Evolutionary conservation across 805 yeast species (phyloP).

Genomic region (Blastobotrys attinorum): DNA sequence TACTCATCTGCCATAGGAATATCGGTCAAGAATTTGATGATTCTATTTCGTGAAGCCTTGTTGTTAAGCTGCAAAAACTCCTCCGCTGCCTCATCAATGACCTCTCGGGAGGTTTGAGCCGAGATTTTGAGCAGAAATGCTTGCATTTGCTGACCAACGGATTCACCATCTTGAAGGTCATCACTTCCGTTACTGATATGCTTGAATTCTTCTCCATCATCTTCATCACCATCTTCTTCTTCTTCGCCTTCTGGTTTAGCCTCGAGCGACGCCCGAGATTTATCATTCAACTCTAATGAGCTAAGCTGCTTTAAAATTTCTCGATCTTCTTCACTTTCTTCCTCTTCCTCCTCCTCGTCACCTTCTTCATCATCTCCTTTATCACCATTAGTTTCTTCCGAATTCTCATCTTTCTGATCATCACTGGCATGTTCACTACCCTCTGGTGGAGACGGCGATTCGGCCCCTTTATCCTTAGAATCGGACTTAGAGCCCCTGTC

Average conservation of each 20-base stretch:
- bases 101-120: constrained; percentile 18
- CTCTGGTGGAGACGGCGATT: constrained; percentile 7
- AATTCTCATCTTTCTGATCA: constrained; percentile 3
- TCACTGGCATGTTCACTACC: constrained; percentile 14
- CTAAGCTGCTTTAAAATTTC: constrained; percentile 22
- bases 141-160: not conserved
- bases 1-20: constrained; percentile 34
- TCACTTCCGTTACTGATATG: constrained; percentile 21
- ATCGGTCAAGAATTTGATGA: constrained; percentile 46
- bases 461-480: constrained; percentile 2
- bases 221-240: constrained; percentile 38
- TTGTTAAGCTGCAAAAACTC: constrained; percentile 43
- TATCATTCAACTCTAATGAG: constrained; percentile 14
- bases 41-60: constrained; percentile 60
- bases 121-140: constrained; percentile 12
- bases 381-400: not conserved
- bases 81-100: constrained; percentile 26
- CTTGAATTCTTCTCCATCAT: constrained; percentile 27
- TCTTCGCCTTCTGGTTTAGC: constrained; percentile 31
- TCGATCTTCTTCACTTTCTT: constrained; percentile 21
- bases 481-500: too few species aligned
- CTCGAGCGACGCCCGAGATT: constrained; percentile 20
- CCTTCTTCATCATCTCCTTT: constrained; percentile 2
- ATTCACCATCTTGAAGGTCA: constrained; percentile 34
- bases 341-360: constrained; percentile 8